Evolutionary conservation across 1,139 yeast species (phyloP), one percentile per base, ranked within the genome.

Genomic region (Sugiyamaella castrensis): DNA sequence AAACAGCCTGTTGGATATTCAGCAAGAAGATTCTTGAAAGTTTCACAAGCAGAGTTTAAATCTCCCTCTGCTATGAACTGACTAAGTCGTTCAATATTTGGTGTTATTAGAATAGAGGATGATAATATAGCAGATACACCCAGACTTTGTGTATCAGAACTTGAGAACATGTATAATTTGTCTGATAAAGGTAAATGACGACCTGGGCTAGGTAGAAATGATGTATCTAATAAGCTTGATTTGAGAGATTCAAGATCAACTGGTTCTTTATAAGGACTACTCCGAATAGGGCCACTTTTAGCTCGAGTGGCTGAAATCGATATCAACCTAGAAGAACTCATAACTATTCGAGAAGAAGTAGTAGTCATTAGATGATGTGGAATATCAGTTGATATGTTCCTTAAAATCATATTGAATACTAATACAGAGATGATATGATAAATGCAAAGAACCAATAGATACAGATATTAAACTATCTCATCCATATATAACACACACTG

Each of bases 1-100:
- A 42, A 36, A 12, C 46, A 32, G 2, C 30, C 40, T 39, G 29
- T 15, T 40, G 32, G 6, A 15, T 47, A 37, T 39, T 47, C 51
- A 4, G 37, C 44, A 11, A 19, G 10, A n/a, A 47, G 31, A 11
- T 34, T 31, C 12, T 43, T 28, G 29, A 47, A 47, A 10, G 38
- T 34, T 9, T 43, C 38, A 28, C 33, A 38, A 2, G 51, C 44
- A 35, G 42, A 33, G 12, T 47, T 37, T 11, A 47, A 11, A 16
- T 47, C 36, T 10, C 37, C 33, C 11, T 29, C 27, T 11, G 42
- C 47, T 24, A 47, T 38, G 24, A 34, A 37, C 38, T 38, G 44
- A 4, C 38, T 44, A n/a, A 47, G 24, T 15, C 47, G 38, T 12
- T 28, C 40, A 27, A 47, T 40, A 26, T 38, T 31, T 19, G 46